Evolutionary conservation across 768 basidiomycete species (phyloP).

Genomic region (Panellus pusillus): DNA sequence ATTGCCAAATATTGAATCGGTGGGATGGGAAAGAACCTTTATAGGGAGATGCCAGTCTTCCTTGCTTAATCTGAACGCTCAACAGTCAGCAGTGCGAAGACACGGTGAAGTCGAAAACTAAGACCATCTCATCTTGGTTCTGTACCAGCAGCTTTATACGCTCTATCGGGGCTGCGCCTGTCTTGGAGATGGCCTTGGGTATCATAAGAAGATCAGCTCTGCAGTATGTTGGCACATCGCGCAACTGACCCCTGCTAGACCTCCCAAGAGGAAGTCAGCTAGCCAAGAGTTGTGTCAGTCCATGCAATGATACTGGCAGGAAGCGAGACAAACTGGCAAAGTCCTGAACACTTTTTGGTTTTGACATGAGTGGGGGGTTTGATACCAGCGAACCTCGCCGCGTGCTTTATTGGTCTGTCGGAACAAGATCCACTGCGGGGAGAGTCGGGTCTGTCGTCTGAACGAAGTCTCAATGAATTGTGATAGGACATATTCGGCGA

Average conservation of each 20-base stretch:
- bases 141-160: conserved; percentile 84
- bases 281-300: conserved; percentile 16
- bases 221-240: background rate
- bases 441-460: too few species aligned
- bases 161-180: conserved; percentile 86
- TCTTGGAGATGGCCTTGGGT: conserved; percentile 78
- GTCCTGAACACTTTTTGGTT: conserved; percentile 64
- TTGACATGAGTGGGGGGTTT: conserved; percentile 9
- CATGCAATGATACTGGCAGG: background rate
- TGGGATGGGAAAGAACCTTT: conserved; percentile 41
- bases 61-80: conserved; percentile 71
- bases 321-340: conserved; percentile 55
- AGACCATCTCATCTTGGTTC: conserved; percentile 87
- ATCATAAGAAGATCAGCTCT: conserved; percentile 3
- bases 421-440: too few species aligned
- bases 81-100: background rate
- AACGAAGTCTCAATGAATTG: too few species aligned
- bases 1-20: background rate
- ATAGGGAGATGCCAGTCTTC: conserved; percentile 78
- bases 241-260: conserved; percentile 61
- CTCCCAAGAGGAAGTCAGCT: conserved; percentile 78
- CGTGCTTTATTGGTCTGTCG: background rate
- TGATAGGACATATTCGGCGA: too few species aligned
- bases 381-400: background rate
- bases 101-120: background rate